Evolutionary conservation across 768 basidiomycete genomes (phyloP).

Genomic region (Chiua virens): DNA sequence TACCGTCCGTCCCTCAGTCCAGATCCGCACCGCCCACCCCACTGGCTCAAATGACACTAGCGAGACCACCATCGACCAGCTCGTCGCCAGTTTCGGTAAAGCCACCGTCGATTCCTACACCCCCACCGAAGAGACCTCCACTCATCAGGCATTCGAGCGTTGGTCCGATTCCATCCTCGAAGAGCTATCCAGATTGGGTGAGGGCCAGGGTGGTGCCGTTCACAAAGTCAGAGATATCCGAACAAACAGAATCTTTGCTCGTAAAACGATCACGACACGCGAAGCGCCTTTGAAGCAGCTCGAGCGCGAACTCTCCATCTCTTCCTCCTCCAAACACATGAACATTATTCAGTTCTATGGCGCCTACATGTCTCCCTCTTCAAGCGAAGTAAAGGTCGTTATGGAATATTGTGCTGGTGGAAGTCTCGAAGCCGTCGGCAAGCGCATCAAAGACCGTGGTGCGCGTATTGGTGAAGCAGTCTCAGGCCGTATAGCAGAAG

Average conservation of each 20-base stretch:
- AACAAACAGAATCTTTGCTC: conserved; percentile 80
- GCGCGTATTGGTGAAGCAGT: conserved; percentile 85
- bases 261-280: conserved; percentile 90
- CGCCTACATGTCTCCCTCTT: conserved; percentile 83
- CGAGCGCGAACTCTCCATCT: conserved; percentile 88
- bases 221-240: conserved; percentile 88
- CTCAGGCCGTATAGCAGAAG: conserved; percentile 89
- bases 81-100: conserved; percentile 30
- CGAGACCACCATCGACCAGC: conserved; percentile 39
- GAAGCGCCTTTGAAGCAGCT: conserved; percentile 93
- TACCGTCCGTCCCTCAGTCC: conserved; percentile 42
- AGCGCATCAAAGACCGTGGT: conserved; percentile 75
- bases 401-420: conserved; percentile 92
- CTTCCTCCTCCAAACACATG: conserved; percentile 75
- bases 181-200: conserved; percentile 77
- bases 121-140: conserved; percentile 37
- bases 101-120: conserved; percentile 33
- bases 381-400: conserved; percentile 91
- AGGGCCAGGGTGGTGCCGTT: conserved; percentile 96
- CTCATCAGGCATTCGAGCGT: conserved; percentile 28
- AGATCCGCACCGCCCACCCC: conserved; percentile 36
- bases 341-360: conserved; percentile 94
- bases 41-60: conserved; percentile 24
- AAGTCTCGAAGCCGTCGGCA: conserved; percentile 86
- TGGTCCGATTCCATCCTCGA: conserved; percentile 77